Evolutionary conservation across 495 filamentous ascomycete species (phyloP), one percentile per base, ranked within the genome.

Genomic region (Stereocaulon alpinum): DNA sequence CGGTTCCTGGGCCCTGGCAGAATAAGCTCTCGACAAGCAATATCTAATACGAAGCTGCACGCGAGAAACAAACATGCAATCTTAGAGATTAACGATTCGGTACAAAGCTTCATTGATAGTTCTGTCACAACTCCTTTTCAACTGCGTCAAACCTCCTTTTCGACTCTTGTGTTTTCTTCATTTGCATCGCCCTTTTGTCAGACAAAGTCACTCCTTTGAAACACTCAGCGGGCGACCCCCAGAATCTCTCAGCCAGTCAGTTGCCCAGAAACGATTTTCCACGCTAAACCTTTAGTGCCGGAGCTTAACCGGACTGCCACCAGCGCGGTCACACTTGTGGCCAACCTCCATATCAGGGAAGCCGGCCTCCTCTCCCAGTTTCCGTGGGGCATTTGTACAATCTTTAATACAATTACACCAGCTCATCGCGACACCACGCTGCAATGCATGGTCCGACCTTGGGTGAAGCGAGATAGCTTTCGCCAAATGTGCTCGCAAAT

Each of bases 401-500:
- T 34, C 40, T 2, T 32, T 56, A 1, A 9, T 10, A 37, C 34
- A 37, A 30, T 6, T 0, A 58, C 11, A 30, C 40, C 9, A 58
- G 14, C 4, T 24, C 27, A 41, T 51, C 6, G 34, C 34, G 34
- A 40, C 52, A 40, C 0, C 4, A 55, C 34, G 37, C 34, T 15
- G 37, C 20, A 18, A 40, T 44, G 42, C 32, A 57, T 22, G 15
- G n/a, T 42, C 44, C 40, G 10, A 30, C 22, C 14, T 52, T 1
- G 15, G 29, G 32, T 10, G 18, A 2, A 43, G 10, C 4, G 12
- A 37, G 11, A 44, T 51, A 18, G n/a, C 42, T 20, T 40, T 54
- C 41, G 49, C 40, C 27, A 60, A 24, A 60, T 60, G 58, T 40
- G 58, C 58, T 45, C 49, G 29, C 58, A 45, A 53, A 37, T 41